phyloP scores from a whole-genome alignment of 23 red algal species.

The Agarophyton chilense region DNA sequence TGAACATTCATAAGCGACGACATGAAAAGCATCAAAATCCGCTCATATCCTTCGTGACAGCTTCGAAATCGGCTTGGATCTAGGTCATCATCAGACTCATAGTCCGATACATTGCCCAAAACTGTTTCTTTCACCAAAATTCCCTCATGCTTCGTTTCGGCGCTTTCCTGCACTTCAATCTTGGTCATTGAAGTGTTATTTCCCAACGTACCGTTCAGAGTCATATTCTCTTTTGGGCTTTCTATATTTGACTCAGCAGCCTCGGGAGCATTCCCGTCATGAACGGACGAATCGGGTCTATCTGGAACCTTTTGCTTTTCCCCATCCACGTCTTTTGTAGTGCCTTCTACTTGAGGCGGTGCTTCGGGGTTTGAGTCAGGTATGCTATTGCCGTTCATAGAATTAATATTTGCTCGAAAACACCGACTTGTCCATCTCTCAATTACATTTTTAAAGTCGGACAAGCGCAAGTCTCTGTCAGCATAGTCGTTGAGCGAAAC shows the following conservation, averaged over 20 bases:
- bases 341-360: not conserved
- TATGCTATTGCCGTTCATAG: not conserved
- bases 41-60: slow-evolving; percentile 10
- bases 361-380: not conserved
- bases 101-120: not conserved
- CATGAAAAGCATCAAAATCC: slow-evolving; percentile 1
- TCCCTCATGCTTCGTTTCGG: not conserved
- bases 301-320: not conserved
- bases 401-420: not conserved
- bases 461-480: slow-evolving; percentile 7
- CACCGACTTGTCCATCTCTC: not conserved
- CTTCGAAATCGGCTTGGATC: slow-evolving; percentile 8
- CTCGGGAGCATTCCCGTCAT: not conserved
- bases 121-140: not conserved
- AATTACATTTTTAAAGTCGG: not conserved
- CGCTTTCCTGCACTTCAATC: not conserved
- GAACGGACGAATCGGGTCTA: not conserved
- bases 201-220: not conserved
- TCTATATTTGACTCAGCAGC: not conserved
- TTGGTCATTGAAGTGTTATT: not conserved
- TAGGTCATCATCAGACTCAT: slow-evolving; percentile 9
- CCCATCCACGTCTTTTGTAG: not conserved
- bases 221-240: not conserved
- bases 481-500: not conserved
- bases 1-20: not conserved